Base-by-base conservation (phyloP, 2,329 filamentous ascomycete species). In the Monosporascus sp. region DNA sequence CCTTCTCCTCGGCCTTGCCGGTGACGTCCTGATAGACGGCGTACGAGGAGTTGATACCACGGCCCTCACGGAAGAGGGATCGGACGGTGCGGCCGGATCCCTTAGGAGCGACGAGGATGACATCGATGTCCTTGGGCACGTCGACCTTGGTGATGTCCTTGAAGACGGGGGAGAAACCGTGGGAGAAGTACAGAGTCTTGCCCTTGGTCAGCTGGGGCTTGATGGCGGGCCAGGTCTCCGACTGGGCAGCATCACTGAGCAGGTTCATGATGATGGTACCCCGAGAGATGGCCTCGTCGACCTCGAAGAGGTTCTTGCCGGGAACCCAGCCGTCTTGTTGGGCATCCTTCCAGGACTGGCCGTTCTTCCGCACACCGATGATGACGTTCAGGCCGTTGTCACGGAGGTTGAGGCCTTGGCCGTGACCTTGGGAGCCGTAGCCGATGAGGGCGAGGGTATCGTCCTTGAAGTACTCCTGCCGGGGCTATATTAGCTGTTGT, bases 101-200 rank as follows among this genome's bases (percentile, higher is more conserved):
- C 86, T 99, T 99, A 79, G 94, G 94, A 64, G 94, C 94, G 70
- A 96, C 92, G 73, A 99, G 93, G 84, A 99, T 99, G 76, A 99
- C 94, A 76, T 99, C 94, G 73, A 99, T 89, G 79, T 97, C 89
- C 64, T 75, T 84, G 77, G 94, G 94, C 60, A 97, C 90, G 60
- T 99, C 94, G 73, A 99, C 94, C 79, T 97, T 96, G 84, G 94
- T 99, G 73, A 94, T 87, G 76, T 96, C 88, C 84, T 97, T 97
- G 90, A 99, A 99, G 78, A 99, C 92, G 73, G 94, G 94, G 60
- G 94, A 97, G 90, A 99, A 99, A 72, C 94, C 94, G 86, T 99
- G 94, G 66, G 94, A 97, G 86, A 99, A 99, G 88, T 99, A 99
- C 67, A 99, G 90, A 58, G 94, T 99, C 93, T 99, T 99, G 82